phyloP scores from a whole-genome alignment of 2,329 filamentous ascomycete genomes.

The Talaromyces sp. region DNA sequence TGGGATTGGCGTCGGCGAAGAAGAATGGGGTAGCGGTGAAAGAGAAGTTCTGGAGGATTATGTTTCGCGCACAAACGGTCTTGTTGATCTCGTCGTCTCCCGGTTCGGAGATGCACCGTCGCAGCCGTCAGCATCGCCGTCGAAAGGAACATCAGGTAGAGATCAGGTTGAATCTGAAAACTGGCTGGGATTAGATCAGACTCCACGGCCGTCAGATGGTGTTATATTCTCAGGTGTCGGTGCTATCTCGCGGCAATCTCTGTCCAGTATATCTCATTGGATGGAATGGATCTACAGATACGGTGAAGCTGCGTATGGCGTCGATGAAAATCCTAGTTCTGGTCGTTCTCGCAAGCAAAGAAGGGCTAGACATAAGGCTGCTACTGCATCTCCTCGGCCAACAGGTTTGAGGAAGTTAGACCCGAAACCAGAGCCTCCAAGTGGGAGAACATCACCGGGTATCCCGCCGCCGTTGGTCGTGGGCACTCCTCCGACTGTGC shows the following conservation, averaged over 20 bases:
- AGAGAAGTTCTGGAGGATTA: slow-evolving; percentile 91
- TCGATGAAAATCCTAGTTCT: slow-evolving; percentile 73
- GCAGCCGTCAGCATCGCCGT: neutral
- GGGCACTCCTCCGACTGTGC: slow-evolving; percentile 21
- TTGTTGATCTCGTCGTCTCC: slow-evolving; percentile 84
- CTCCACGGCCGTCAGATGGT: slow-evolving; percentile 71
- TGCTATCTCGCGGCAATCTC: slow-evolving; percentile 65
- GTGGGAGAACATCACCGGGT: slow-evolving; percentile 34
- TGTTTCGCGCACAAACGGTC: slow-evolving; percentile 71
- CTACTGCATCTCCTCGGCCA: neutral
- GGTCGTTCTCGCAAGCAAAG: slow-evolving; percentile 50
- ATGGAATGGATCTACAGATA: slow-evolving; percentile 83
- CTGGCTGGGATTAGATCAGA: slow-evolving; percentile 73
- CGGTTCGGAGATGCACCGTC: slow-evolving; percentile 66
- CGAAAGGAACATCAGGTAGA: slow-evolving; percentile 19
- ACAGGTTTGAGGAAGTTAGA: slow-evolving; percentile 13
- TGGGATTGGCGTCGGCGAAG: slow-evolving; percentile 90
- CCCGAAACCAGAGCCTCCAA: slow-evolving; percentile 22
- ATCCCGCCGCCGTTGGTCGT: slow-evolving; percentile 46
- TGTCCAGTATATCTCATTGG: slow-evolving; percentile 76
- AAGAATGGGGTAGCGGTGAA: slow-evolving; percentile 90
- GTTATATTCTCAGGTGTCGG: slow-evolving; percentile 82
- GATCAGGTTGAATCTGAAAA: slow-evolving; percentile 33
- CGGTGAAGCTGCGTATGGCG: slow-evolving; percentile 80
- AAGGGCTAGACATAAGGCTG: slow-evolving; percentile 28